Conservation (phyloP, 2,329 filamentous ascomycete species). For the Mariannaea sp. region DNA sequence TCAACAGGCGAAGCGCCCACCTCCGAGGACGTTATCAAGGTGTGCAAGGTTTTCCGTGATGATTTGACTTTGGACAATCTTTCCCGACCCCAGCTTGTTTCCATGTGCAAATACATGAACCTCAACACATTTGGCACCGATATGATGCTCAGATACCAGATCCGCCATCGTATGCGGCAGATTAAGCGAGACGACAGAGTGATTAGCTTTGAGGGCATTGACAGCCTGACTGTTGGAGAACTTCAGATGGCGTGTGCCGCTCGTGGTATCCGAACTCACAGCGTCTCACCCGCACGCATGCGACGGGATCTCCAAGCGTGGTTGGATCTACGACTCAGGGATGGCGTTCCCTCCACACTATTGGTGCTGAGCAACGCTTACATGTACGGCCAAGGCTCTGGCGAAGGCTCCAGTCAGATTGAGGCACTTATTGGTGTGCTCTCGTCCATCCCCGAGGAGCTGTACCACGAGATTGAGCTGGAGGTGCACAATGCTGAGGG, state of each 20-base stretch:
- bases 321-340: conserved; percentile 90
- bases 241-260: conserved; percentile 90
- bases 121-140: conserved; percentile 96
- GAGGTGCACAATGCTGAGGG: conserved; percentile 97
- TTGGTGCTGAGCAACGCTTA: conserved; percentile 96
- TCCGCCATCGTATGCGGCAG: conserved; percentile 97
- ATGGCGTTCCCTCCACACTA: conserved; percentile 94
- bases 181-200: conserved; percentile 98
- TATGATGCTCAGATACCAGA: conserved; percentile 95
- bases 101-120: conserved; percentile 98
- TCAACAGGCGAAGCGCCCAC: conserved; percentile 90
- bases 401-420: conserved; percentile 87
- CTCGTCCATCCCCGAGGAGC: conserved; percentile 92
- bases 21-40: conserved; percentile 91
- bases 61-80: conserved; percentile 97
- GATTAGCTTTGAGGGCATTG: conserved; percentile 92
- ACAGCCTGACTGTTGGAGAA: conserved; percentile 89
- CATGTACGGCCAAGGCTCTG: conserved; percentile 90
- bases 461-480: conserved; percentile 99
- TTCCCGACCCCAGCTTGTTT: conserved; percentile 91
- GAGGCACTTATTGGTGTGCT: conserved; percentile 91
- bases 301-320: conserved; percentile 90
- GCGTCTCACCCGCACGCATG: conserved; percentile 84
- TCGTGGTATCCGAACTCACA: conserved; percentile 90
- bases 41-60: conserved; percentile 99